Percentiles rank a stretch among this genome's conserved stretches.
phyloP scores from a whole-genome alignment of 768 basidiomycete species.

The Mycena galopus region DNA sequence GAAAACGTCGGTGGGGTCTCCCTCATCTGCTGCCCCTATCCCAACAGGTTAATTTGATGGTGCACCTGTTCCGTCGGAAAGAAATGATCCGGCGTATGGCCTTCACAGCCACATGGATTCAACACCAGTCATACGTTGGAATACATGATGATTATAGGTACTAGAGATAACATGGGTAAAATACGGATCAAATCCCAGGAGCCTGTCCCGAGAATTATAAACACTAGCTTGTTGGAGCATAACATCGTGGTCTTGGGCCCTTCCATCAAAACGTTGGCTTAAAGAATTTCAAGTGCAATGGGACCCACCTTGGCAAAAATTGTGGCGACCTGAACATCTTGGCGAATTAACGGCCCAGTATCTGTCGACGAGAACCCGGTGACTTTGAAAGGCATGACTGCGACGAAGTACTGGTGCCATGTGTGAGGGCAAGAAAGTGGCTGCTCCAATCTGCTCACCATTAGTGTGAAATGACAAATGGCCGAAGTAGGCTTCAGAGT shows the following conservation, averaged over 20 bases:
- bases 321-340: conserved; percentile 66
- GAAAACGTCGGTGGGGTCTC: no score
- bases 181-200: no score
- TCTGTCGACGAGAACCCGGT: conserved; percentile 52
- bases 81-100: no score
- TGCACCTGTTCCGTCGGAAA: no score
- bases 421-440: not conserved
- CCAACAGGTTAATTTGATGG: no score
- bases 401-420: conserved; percentile 59
- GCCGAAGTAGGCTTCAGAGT: conserved; percentile 64
- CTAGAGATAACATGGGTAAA: no score
- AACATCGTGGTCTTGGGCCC: conserved; percentile 16
- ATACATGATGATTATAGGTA: no score
- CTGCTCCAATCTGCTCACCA: conserved; percentile 49
- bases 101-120: no score
- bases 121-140: no score
- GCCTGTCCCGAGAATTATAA: no score
- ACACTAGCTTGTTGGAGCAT: no score
- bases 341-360: conserved; percentile 54
- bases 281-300: not conserved
- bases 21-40: no score
- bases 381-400: conserved; percentile 57
- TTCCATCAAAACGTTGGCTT: not conserved
- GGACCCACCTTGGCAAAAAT: conserved; percentile 56
- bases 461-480: conserved; percentile 64